A percentile compares a stretch with the other conserved stretches of the same genome.
Conservation (phyloP, 257 asterid species). For the Oldenlandia corymbosa region DNA sequence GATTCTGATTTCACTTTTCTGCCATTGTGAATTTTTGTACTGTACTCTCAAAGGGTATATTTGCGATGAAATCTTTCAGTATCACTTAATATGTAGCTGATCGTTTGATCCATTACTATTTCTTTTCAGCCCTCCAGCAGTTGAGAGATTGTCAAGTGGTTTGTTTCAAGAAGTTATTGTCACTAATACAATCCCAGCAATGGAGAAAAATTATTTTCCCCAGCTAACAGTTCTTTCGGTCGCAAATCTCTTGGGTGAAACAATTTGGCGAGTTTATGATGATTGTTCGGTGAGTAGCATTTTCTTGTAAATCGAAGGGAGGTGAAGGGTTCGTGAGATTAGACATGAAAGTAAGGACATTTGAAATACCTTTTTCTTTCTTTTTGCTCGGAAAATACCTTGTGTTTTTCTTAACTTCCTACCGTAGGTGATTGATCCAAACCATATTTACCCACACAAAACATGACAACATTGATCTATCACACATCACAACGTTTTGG, state of each 20-base stretch:
- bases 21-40: neutral
- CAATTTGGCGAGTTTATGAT: slow-evolving; percentile 94
- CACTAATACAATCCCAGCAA: slow-evolving; percentile 77
- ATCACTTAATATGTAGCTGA: neutral
- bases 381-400: neutral
- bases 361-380: too few relatives aligned
- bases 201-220: slow-evolving; percentile 74
- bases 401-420: neutral
- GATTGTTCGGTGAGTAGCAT: slow-evolving; percentile 97
- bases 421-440: neutral
- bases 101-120: slow-evolving; percentile 5
- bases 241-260: slow-evolving; percentile 89
- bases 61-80: neutral
- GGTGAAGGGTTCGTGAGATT: neutral
- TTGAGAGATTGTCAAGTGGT: slow-evolving; percentile 87
- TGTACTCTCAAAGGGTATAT: neutral
- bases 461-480: neutral
- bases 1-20: neutral
- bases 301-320: slow-evolving; percentile 41
- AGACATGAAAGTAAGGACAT: neutral
- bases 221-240: slow-evolving; percentile 83
- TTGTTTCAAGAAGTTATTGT: slow-evolving; percentile 89
- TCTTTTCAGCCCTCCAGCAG: slow-evolving; percentile 77
- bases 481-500: neutral
- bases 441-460: neutral